Evolutionary conservation across 2,329 filamentous ascomycete genomes (phyloP).

Genomic region (Colletotrichum tropicicola): DNA sequence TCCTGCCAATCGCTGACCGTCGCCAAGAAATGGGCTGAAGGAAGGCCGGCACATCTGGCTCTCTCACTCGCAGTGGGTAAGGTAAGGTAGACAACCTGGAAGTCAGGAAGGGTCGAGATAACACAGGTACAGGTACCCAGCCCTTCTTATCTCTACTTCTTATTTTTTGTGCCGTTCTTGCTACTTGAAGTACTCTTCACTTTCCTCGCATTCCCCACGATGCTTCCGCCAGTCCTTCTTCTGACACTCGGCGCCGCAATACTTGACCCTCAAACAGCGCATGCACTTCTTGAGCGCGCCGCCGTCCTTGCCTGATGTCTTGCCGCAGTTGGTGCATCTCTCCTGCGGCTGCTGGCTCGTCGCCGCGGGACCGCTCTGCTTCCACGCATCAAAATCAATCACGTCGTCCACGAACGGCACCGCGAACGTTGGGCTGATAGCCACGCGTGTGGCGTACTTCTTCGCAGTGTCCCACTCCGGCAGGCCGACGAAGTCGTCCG

Average conservation of each 20-base stretch:
- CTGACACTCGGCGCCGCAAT: constrained; percentile 64
- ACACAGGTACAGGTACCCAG: no score
- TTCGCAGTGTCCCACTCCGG: constrained; percentile 53
- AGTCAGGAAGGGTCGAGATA: no score
- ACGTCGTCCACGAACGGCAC: constrained; percentile 52
- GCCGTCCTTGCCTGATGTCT: constrained; percentile 38
- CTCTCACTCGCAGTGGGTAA: no score
- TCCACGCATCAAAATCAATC: constrained; percentile 35
- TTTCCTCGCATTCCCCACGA: constrained; percentile 47
- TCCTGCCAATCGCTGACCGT: no score
- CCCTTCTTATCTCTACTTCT: no score
- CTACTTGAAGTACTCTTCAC: background rate
- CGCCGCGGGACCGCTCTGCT: background rate
- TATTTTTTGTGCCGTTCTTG: no score
- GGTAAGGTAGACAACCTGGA: no score
- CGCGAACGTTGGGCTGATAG: constrained; percentile 64
- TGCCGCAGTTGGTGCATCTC: constrained; percentile 48
- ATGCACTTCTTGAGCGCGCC: constrained; percentile 52
- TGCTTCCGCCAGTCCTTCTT: constrained; percentile 64
- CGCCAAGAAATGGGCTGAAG: no score
- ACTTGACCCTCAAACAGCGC: constrained; percentile 53
- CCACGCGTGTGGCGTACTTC: constrained; percentile 60
- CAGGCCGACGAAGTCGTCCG: constrained; percentile 47
- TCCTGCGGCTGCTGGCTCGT: constrained; percentile 11
- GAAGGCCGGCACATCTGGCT: no score